phyloP scores from a whole-genome alignment of 2,329 filamentous ascomycete species.

The Chaetoscypha palmicola region DNA sequence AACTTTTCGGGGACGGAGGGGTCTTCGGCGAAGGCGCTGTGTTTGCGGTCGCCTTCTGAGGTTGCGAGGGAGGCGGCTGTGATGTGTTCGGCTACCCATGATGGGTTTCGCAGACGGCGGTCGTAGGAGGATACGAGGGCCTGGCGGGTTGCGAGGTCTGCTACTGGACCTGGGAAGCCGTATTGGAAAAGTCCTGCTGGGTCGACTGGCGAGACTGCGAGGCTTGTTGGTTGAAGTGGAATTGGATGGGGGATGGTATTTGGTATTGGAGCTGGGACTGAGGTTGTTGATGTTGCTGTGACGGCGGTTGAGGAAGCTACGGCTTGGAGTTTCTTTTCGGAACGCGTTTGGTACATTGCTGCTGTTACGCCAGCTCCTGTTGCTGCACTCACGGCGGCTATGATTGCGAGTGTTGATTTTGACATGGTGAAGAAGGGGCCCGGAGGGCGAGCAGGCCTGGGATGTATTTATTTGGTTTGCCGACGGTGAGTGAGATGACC shows the following conservation, averaged over 20 bases:
- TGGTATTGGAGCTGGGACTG: conserved; percentile 23
- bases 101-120: conserved; percentile 81
- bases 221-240: conserved; percentile 17
- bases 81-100: conserved; percentile 96
- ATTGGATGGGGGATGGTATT: conserved; percentile 24
- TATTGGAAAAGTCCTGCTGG: conserved; percentile 74
- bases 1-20: conserved; percentile 72
- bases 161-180: conserved; percentile 84
- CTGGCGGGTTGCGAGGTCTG: conserved; percentile 69
- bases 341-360: conserved; percentile 56
- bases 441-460: neutral
- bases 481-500: conserved; percentile 1
- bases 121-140: conserved; percentile 85
- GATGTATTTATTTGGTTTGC: conserved; percentile 20
- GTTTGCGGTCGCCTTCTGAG: conserved; percentile 73
- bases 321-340: conserved; percentile 37
- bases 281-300: conserved; percentile 26
- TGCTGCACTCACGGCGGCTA: conserved; percentile 69
- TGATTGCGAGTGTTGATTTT: conserved; percentile 67
- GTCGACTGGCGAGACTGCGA: conserved; percentile 49
- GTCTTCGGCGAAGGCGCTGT: conserved; percentile 82
- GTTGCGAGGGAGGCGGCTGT: conserved; percentile 73
- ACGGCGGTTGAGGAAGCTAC: conserved; percentile 25
- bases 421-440: conserved; percentile 51
- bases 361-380: conserved; percentile 68